phyloP scores from a whole-genome alignment of 2,329 filamentous ascomycete species.

The Akanthomyces uredinophilus region DNA sequence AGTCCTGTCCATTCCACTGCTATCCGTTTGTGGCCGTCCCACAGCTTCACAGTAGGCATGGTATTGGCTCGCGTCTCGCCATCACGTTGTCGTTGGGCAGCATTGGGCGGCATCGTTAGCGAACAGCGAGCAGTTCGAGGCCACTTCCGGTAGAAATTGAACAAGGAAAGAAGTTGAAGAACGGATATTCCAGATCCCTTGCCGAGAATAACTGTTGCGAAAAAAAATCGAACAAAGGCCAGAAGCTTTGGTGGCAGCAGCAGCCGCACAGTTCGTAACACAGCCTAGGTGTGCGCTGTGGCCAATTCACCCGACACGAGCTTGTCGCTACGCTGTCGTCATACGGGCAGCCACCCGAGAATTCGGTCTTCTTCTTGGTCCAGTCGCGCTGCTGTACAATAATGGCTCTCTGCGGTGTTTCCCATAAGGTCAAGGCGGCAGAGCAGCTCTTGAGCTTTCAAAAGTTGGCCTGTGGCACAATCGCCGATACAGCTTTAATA shows the following conservation, averaged over 20 bases:
- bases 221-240: neutral
- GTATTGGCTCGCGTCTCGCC: neutral
- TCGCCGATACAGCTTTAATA: neutral
- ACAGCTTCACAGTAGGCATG: neutral
- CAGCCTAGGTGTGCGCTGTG: neutral
- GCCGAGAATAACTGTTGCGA: neutral
- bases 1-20: slow-evolving; percentile 1
- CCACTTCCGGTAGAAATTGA: neutral
- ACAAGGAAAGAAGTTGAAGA: neutral
- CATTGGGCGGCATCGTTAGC: neutral
- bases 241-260: neutral
- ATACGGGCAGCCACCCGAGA: slow-evolving; percentile 3
- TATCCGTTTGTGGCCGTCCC: slow-evolving; percentile 8
- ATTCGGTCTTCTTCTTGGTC: neutral
- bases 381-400: slow-evolving; percentile 9
- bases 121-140: neutral
- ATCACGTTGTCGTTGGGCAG: neutral
- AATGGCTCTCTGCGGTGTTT: slow-evolving; percentile 4
- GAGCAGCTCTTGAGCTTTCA: neutral
- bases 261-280: slow-evolving; percentile 1
- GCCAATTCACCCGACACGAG: slow-evolving; percentile 8
- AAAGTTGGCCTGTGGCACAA: neutral
- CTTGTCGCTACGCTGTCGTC: slow-evolving; percentile 5
- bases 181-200: neutral
- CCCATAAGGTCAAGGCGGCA: neutral